Percentiles rank a stretch among this genome's conserved stretches.
These are phyloP conservation scores for Aureobasidium sp. DNA, from an alignment of 2,329 filamentous ascomycete species.

Conservation along the genomic window DNA sequence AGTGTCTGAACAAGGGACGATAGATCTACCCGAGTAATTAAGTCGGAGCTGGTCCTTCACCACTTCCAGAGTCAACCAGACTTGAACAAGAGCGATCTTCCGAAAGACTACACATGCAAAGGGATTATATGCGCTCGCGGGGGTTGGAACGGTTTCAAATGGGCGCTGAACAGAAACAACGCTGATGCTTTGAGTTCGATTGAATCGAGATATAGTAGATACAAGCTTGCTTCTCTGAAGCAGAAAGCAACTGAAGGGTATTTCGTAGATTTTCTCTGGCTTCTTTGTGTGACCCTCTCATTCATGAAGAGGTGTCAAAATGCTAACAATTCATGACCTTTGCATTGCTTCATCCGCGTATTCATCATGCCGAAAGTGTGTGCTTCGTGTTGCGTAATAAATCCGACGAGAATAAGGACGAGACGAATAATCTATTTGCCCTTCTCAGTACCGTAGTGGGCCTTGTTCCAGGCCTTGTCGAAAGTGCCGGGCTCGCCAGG, in stretches of 20 bases:
- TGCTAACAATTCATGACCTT: neutral
- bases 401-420: neutral
- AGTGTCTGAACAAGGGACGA: no score
- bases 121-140: no score
- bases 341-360: neutral
- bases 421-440: conserved; percentile 25
- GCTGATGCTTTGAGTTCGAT: neutral
- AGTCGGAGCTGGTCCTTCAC: no score
- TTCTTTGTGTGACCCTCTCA: neutral
- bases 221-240: neutral
- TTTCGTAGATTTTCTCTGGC: neutral
- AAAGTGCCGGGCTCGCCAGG: conserved; percentile 20
- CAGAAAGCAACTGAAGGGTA: neutral
- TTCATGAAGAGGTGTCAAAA: neutral
- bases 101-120: no score
- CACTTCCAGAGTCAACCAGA: no score
- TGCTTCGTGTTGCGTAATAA: neutral
- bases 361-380: neutral
- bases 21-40: no score
- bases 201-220: neutral
- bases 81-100: no score
- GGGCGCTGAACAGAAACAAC: neutral
- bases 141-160: no score
- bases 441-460: conserved; percentile 30
- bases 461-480: conserved; percentile 26